A percentile compares a stretch with the other conserved stretches of the same genome.
Conservation (phyloP, 352 stramenopile species). For the Phytophthora uliginosa region DNA sequence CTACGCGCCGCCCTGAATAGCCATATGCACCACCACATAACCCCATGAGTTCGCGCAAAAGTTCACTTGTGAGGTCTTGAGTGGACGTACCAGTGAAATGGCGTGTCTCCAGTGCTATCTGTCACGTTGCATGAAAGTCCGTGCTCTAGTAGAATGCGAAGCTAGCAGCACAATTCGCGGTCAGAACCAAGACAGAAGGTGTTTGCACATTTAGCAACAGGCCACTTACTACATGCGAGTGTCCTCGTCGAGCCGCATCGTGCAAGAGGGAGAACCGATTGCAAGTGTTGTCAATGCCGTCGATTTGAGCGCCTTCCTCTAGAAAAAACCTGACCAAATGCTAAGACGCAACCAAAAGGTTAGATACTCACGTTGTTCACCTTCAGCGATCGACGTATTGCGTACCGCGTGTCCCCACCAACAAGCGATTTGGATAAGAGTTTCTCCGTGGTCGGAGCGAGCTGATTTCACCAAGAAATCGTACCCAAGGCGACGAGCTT, state of each 20-base stretch:
- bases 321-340: conserved; percentile 68
- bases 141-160: conserved; percentile 54
- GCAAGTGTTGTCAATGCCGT: conserved; percentile 58
- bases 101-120: conserved; percentile 67
- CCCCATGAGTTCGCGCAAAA: background rate
- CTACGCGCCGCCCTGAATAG: conserved; percentile 57
- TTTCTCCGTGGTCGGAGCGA: conserved; percentile 63
- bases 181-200: background rate
- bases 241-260: conserved; percentile 65
- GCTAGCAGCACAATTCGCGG: conserved; percentile 33
- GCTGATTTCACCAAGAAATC: conserved; percentile 62
- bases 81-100: conserved; percentile 69
- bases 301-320: conserved; percentile 64
- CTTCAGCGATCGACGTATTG: background rate
- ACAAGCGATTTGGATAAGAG: conserved; percentile 75
- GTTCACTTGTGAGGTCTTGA: background rate
- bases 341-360: conserved; percentile 19
- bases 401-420: conserved; percentile 72
- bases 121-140: conserved; percentile 52
- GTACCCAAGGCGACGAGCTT: conserved; percentile 65
- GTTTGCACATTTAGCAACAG: background rate
- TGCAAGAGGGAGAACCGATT: conserved; percentile 79
- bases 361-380: background rate
- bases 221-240: conserved; percentile 54
- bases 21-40: background rate